A percentile compares a stretch with the other conserved stretches of the same genome.
These are phyloP conservation scores for Chytriomyces sp. DNA, from an alignment of 192 early-diverging fungal species.

Conservation along the genomic window DNA sequence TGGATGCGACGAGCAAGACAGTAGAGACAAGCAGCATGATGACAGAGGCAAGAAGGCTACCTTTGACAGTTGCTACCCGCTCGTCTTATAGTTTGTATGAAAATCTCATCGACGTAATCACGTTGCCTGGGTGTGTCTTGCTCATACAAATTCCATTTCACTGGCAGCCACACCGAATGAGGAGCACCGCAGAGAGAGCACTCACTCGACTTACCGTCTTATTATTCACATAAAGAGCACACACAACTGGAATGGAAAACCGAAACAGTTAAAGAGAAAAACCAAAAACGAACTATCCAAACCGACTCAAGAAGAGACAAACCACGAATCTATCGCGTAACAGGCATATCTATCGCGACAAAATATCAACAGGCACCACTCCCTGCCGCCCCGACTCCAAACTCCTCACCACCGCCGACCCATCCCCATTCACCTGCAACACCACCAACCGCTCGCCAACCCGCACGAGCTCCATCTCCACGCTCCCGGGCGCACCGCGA, in stretches of 20 bases:
- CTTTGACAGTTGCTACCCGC: background rate
- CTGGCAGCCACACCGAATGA: background rate
- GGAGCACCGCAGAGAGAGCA: background rate
- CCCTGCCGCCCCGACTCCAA: slow-evolving; percentile 23
- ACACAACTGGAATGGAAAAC: background rate
- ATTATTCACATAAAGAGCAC: background rate
- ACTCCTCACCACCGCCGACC: slow-evolving; percentile 12
- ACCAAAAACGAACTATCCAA: too few species aligned
- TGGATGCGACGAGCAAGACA: background rate
- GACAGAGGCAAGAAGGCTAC: too few species aligned
- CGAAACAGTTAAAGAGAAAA: too few species aligned
- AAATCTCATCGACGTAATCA: too few species aligned
- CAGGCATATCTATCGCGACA: slow-evolving; percentile 9
- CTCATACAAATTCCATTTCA: background rate
- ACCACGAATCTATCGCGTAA: too few species aligned
- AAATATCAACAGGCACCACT: slow-evolving; percentile 22
- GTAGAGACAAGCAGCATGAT: background rate
- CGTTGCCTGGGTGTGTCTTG: background rate
- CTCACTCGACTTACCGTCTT: background rate
- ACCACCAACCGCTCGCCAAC: slow-evolving; percentile 20
- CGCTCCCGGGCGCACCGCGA: background rate
- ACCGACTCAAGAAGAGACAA: too few species aligned
- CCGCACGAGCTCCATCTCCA: slow-evolving; percentile 17
- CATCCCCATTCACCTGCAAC: slow-evolving; percentile 18
- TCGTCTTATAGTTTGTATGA: too few species aligned